Percentiles rank a stretch among this genome's conserved stretches.
Conservation (phyloP, 352 stramenopile species). For the Hyaloperonospora brassicae region DNA sequence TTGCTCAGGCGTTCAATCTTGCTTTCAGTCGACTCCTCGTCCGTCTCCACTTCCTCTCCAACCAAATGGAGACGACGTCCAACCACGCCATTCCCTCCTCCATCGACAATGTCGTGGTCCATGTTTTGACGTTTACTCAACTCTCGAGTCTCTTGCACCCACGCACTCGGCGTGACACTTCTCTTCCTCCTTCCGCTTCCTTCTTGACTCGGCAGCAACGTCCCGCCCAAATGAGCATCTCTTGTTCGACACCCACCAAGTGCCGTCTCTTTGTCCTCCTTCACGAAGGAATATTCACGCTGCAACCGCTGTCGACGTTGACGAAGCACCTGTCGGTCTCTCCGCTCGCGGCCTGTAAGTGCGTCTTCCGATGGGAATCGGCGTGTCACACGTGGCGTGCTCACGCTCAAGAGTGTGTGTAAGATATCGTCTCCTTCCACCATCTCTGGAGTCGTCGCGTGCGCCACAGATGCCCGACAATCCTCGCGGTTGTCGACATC, state of each 20-base stretch:
- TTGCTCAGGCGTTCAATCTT: slow-evolving; percentile 27
- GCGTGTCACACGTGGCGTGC: slow-evolving; percentile 35
- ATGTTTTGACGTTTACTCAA: neutral
- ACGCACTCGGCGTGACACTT: no score
- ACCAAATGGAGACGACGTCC: slow-evolving; percentile 16
- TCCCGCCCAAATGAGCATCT: neutral
- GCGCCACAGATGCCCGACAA: slow-evolving; percentile 32
- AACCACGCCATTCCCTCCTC: slow-evolving; percentile 9
- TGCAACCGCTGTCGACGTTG: slow-evolving; percentile 35
- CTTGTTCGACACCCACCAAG: neutral
- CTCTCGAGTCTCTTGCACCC: neutral
- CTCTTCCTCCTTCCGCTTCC: neutral
- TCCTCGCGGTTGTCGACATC: slow-evolving; percentile 30
- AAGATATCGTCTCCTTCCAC: slow-evolving; percentile 64
- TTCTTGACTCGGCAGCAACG: slow-evolving; percentile 2
- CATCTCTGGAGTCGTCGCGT: slow-evolving; percentile 40
- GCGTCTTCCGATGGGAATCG: slow-evolving; percentile 45
- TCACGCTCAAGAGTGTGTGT: slow-evolving; percentile 33
- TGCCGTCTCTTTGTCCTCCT: slow-evolving; percentile 15
- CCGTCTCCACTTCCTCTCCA: slow-evolving; percentile 35
- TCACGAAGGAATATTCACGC: slow-evolving; percentile 32
- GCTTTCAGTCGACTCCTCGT: slow-evolving; percentile 44
- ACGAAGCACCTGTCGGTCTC: slow-evolving; percentile 38
- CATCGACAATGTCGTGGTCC: slow-evolving; percentile 5
- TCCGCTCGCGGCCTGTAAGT: slow-evolving; percentile 39